These are phyloP conservation scores for Haplosporangium gracile DNA, from an alignment of 192 early-diverging fungal genomes.

Conservation along the genomic window DNA sequence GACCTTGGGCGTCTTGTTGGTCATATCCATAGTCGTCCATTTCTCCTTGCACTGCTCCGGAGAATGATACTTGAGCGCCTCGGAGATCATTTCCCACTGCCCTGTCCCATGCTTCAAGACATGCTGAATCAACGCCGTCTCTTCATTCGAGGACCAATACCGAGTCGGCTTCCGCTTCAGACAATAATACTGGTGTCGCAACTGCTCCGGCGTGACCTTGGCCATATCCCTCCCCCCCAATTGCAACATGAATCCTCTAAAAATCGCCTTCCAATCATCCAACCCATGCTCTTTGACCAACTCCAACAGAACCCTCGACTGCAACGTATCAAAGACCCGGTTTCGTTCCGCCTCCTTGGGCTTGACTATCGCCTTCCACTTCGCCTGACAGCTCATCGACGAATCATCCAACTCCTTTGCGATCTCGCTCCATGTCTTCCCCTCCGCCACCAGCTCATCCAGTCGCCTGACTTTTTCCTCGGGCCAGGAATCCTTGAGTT, in stretches of 20 bases:
- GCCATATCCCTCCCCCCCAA: slow-evolving; percentile 50
- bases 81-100: slow-evolving; percentile 27
- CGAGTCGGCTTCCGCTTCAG: slow-evolving; percentile 16
- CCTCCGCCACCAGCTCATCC: slow-evolving; percentile 29
- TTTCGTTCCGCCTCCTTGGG: slow-evolving; percentile 27
- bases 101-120: slow-evolving; percentile 40
- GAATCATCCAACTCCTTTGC: neutral
- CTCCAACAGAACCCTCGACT: slow-evolving; percentile 35
- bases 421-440: slow-evolving; percentile 37
- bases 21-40: slow-evolving; percentile 41
- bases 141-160: slow-evolving; percentile 31
- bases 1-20: slow-evolving; percentile 8
- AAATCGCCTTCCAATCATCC: slow-evolving; percentile 38
- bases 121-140: slow-evolving; percentile 46
- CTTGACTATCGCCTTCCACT: slow-evolving; percentile 24
- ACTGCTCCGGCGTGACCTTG: slow-evolving; percentile 43
- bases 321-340: slow-evolving; percentile 38
- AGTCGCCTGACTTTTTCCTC: neutral
- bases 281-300: slow-evolving; percentile 39
- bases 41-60: slow-evolving; percentile 36
- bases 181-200: slow-evolving; percentile 32
- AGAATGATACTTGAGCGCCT: slow-evolving; percentile 25
- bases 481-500: slow-evolving; percentile 17
- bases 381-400: slow-evolving; percentile 23
- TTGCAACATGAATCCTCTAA: slow-evolving; percentile 43